Evolutionary conservation across 164 flowering plant species (phyloP).

Genomic region (Macadamia tetraphylla): DNA sequence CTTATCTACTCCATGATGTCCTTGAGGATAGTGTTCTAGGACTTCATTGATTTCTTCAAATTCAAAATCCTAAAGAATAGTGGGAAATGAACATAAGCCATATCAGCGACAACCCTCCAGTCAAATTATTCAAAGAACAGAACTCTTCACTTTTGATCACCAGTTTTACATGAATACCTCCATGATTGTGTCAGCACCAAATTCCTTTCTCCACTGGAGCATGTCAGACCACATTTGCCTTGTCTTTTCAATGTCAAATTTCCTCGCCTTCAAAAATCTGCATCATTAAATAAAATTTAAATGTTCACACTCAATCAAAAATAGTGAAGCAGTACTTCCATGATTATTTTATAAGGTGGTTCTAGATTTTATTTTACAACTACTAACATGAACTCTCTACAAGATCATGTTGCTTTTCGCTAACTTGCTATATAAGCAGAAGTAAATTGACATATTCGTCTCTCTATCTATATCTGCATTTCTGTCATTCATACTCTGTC

Average conservation of each 20-base stretch:
- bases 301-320: background rate
- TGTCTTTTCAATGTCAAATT: slow-evolving; percentile 79
- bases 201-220: slow-evolving; percentile 89
- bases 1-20: slow-evolving; percentile 93
- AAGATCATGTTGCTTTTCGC: too few species aligned
- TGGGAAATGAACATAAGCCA: background rate
- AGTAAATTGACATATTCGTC: too few species aligned
- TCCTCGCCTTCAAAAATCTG: slow-evolving; percentile 88
- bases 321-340: background rate
- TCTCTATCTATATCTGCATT: background rate
- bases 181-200: slow-evolving; percentile 65
- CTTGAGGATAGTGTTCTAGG: slow-evolving; percentile 77
- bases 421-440: too few species aligned
- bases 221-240: slow-evolving; percentile 96
- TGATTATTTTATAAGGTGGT: background rate
- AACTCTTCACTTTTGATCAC: background rate
- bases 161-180: slow-evolving; percentile 43
- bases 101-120: background rate
- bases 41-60: slow-evolving; percentile 76
- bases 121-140: background rate
- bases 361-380: background rate
- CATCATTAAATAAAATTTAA: slow-evolving; percentile 8
- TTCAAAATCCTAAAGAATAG: slow-evolving; percentile 59
- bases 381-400: background rate
- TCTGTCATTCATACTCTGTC: background rate